These are phyloP conservation scores for Hyaloperonospora brassicae DNA, from an alignment of 352 stramenopile genomes.

Conservation along the genomic window DNA sequence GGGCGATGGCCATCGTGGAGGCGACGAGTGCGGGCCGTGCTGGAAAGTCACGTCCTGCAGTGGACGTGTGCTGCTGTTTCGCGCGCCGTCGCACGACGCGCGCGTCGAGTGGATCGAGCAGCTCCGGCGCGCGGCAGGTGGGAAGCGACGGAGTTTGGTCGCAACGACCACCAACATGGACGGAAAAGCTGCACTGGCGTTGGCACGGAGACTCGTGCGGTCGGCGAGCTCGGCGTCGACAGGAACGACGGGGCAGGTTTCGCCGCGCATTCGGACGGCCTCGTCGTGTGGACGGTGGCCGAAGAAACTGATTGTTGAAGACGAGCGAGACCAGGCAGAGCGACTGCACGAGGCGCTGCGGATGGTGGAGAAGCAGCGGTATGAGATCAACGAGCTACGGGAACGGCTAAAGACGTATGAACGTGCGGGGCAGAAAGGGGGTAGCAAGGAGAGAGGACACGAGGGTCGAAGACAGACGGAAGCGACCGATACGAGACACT, in stretches of 20 bases:
- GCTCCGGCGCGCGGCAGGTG: constrained; percentile 28
- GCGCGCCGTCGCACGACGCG: constrained; percentile 38
- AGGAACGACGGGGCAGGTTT: constrained; percentile 6
- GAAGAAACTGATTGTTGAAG: constrained; percentile 18
- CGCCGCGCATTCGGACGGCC: constrained; percentile 5
- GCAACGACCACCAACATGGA: constrained; percentile 22
- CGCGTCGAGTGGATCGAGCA: constrained; percentile 47
- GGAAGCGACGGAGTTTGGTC: not conserved
- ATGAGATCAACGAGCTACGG: constrained; percentile 60
- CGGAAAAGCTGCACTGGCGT: constrained; percentile 19
- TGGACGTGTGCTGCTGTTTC: constrained; percentile 56
- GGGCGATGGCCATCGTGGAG: constrained; percentile 6
- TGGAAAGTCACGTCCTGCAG: constrained; percentile 60
- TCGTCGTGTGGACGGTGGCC: constrained; percentile 3
- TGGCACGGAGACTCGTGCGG: constrained; percentile 23
- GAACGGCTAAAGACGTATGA: constrained; percentile 21
- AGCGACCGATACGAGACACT: not conserved
- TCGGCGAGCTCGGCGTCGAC: constrained; percentile 26
- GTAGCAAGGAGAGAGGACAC: not conserved
- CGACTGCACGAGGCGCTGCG: constrained; percentile 64
- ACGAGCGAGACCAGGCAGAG: constrained; percentile 40
- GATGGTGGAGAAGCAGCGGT: constrained; percentile 57
- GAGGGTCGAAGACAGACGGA: not conserved
- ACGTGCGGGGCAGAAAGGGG: not conserved
- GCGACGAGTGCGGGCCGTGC: constrained; percentile 58